Evolutionary conservation across 345 rosid genomes (phyloP).

Genomic region (Raphanus sativus): DNA sequence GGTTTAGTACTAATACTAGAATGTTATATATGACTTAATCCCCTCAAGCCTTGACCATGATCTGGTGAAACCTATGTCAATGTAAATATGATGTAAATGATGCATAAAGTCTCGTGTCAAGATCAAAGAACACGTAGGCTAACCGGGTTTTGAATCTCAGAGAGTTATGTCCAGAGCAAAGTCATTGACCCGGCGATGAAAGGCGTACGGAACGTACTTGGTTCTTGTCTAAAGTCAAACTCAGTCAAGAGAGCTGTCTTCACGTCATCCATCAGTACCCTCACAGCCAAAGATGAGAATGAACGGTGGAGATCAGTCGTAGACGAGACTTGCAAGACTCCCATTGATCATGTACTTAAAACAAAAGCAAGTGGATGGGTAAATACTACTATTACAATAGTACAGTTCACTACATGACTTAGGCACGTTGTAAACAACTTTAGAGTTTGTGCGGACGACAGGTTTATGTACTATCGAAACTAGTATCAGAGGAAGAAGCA

Average conservation of each 20-base stretch:
- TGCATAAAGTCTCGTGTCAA: background rate
- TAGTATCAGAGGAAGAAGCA: slow-evolving; percentile 75
- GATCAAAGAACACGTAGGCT: background rate
- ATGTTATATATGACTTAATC: background rate
- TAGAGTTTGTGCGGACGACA: slow-evolving; percentile 21
- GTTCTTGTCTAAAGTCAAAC: slow-evolving; percentile 62
- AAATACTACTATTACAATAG: background rate
- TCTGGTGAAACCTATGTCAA: background rate
- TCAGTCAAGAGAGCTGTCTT: slow-evolving; percentile 73
- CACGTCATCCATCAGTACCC: slow-evolving; percentile 85
- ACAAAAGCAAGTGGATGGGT: slow-evolving; percentile 87
- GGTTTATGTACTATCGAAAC: slow-evolving; percentile 75
- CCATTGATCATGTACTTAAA: slow-evolving; percentile 49
- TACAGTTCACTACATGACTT: background rate
- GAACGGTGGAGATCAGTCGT: slow-evolving; percentile 60
- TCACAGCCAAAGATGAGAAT: slow-evolving; percentile 59
- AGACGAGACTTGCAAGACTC: slow-evolving; percentile 72
- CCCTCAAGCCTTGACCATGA: background rate
- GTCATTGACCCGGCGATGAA: slow-evolving; percentile 61
- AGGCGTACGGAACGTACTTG: slow-evolving; percentile 72
- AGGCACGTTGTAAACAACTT: background rate
- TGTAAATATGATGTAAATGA: background rate
- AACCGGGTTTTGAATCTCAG: slow-evolving; percentile 40
- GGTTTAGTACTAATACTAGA: background rate
- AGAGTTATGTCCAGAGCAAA: slow-evolving; percentile 51